Evolutionary conservation across 371 early-diverging fungal genomes (phyloP).

Genomic region (Lichtheimia ramosa): DNA sequence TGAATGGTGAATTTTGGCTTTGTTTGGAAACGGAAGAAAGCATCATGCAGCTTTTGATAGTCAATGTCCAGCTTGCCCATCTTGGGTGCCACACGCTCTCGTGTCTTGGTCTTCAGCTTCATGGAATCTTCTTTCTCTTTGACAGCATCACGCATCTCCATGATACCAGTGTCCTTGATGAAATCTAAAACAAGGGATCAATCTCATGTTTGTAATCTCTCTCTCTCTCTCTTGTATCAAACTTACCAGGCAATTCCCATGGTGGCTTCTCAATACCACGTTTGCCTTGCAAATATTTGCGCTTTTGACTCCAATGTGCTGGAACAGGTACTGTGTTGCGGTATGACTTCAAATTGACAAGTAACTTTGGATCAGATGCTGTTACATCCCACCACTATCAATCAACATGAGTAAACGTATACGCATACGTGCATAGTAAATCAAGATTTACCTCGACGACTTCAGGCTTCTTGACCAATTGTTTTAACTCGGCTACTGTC

Average conservation of each 20-base stretch:
- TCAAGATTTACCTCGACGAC: conserved; percentile 80
- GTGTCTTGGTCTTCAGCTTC: conserved; percentile 80
- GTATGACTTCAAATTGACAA: conserved; percentile 88
- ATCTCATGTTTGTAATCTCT: background rate
- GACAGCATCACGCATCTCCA: conserved; percentile 91
- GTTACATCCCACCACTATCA: conserved; percentile 89
- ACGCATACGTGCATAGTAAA: background rate
- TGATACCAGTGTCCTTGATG: conserved; percentile 96
- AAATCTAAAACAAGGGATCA: conserved; percentile 59
- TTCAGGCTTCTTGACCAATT: conserved; percentile 89
- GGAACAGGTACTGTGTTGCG: conserved; percentile 97
- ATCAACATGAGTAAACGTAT: background rate
- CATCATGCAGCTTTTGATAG: conserved; percentile 96
- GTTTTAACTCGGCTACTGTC: conserved; percentile 91
- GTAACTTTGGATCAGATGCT: conserved; percentile 85
- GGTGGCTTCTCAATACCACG: conserved; percentile 95
- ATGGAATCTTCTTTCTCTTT: conserved; percentile 82
- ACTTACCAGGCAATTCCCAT: conserved; percentile 87
- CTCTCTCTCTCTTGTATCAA: background rate
- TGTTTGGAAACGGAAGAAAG: conserved; percentile 95
- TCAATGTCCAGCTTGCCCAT: conserved; percentile 96
- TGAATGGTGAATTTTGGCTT: conserved; percentile 81
- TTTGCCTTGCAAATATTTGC: conserved; percentile 94
- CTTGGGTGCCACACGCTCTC: conserved; percentile 90
- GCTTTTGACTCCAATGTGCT: conserved; percentile 94